Base-by-base conservation (phyloP, 1,139 yeast genomes). In the Meyerozyma smithsonii region DNA sequence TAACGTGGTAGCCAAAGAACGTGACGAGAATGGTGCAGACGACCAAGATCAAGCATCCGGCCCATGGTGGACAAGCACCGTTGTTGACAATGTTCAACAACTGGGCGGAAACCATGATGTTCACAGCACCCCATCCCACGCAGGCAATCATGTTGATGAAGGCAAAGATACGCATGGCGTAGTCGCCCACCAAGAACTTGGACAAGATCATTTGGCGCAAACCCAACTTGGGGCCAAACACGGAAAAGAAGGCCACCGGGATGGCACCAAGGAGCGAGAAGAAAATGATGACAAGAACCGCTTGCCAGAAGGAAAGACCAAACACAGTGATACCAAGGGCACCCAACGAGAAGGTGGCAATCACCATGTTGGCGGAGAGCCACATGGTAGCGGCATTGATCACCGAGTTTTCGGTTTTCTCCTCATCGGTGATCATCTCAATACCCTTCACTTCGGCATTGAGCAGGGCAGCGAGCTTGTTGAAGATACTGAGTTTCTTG, bases 51-150 rank as follows among this genome's bases (percentile, higher is more conserved):
- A 89, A 58, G 62, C 95, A 83, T 25, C 94, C 96, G 24, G 88
- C 96, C 95, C 95, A 86, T 33, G 94, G 84, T 34, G 97, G 97
- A 46, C 86, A 71, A 38, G 72, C 71, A 28, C 75, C 77, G 53
- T 75, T 67, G 63, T 87, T 86, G 47, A 88, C 82, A 59, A 85
- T 79, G 62, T 84, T 81, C 49, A 89, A 71, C 55, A 89, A 70
- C 59, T 87, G 95, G 18, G 96, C 95, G 26, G 94, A 81, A 20
- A 89, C 84, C 79, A 89, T 86, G 48, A 88, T 85, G 64, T 89
- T 90, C 36, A 88, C 94, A 14, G 95, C 87, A 62, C 95, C 89
- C 97, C 97, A 89, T 49, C 97, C 97, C 47, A 89, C 77, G 74
- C 96, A 87, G 12, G 96, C 94, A 53, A 89, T 62, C 54, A 82